Conservation (phyloP, 1,139 yeast species). For the Hyphopichia wangnamkhiaoensis region DNA sequence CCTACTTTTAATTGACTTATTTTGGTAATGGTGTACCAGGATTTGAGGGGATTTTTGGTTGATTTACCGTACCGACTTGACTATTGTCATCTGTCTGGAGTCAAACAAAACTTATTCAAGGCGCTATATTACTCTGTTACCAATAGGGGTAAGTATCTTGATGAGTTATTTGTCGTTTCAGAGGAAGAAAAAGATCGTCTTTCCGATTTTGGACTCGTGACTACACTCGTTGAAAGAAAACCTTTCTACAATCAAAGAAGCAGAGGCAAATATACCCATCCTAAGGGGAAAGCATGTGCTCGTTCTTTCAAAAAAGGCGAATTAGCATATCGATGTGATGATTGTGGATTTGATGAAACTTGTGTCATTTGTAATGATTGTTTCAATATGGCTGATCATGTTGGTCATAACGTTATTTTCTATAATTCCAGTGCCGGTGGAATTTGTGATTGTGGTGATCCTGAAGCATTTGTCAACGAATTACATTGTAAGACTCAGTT, state of each 20-base stretch:
- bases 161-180: conserved; percentile 28
- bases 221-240: conserved; percentile 9
- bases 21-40: conserved; percentile 19
- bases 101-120: conserved; percentile 22
- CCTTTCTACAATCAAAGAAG: conserved; percentile 14
- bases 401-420: conserved; percentile 60
- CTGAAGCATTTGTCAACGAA: conserved; percentile 67
- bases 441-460: conserved; percentile 92
- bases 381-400: conserved; percentile 67
- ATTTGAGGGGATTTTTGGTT: conserved; percentile 28
- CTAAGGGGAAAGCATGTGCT: conserved; percentile 56
- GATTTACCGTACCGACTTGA: conserved; percentile 25
- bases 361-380: conserved; percentile 75
- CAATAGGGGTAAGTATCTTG: conserved; percentile 29
- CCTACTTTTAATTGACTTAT: too few species aligned
- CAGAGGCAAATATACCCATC: conserved; percentile 21
- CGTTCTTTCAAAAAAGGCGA: conserved; percentile 59
- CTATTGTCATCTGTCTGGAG: conserved; percentile 13
- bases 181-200: conserved; percentile 18
- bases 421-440: conserved; percentile 55
- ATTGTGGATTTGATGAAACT: conserved; percentile 71
- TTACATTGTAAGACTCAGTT: conserved; percentile 52
- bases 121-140: conserved; percentile 35
- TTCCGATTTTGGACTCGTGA: conserved; percentile 14
- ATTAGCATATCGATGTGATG: conserved; percentile 62